Evolutionary conservation across 768 basidiomycete species (phyloP).

Genomic region (Hericium coralloides): DNA sequence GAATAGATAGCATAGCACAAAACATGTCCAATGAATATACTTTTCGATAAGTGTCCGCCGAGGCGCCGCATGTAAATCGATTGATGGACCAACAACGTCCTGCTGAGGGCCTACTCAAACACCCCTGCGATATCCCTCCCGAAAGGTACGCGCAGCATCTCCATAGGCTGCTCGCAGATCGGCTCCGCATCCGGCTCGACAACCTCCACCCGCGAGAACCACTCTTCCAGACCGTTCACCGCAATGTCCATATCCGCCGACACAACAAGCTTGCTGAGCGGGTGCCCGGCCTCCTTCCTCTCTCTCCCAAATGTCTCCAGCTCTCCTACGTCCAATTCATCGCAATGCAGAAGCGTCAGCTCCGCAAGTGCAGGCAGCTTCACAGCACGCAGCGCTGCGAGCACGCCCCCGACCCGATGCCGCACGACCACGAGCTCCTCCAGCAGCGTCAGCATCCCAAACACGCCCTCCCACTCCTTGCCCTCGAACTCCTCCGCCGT

Average conservation of each 20-base stretch:
- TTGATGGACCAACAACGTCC: too few relatives aligned
- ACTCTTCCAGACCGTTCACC: not conserved
- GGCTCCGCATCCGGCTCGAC: not conserved
- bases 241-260: conserved; percentile 1
- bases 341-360: conserved; percentile 6
- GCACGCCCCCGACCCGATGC: conserved; percentile 6
- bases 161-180: conserved; percentile 9
- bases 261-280: conserved; percentile 1
- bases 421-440: conserved; percentile 6
- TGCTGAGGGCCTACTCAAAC: not conserved
- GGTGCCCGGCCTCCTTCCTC: not conserved
- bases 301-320: conserved; percentile 3
- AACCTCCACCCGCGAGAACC: not conserved
- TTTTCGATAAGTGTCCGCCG: too few relatives aligned
- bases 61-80: too few relatives aligned
- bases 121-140: conserved; percentile 6
- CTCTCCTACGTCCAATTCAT: conserved; percentile 4
- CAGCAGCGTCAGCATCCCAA: conserved; percentile 4
- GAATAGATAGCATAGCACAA: too few relatives aligned
- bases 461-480: conserved; percentile 8
- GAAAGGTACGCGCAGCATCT: conserved; percentile 12
- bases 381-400: conserved; percentile 1
- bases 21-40: too few relatives aligned
- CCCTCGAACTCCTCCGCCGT: conserved; percentile 2
- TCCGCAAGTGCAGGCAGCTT: not conserved